Evolutionary conservation across 1,284 basidiomycete species (phyloP), one percentile per base, ranked within the genome.

Genomic region (Omphalotus olearius): DNA sequence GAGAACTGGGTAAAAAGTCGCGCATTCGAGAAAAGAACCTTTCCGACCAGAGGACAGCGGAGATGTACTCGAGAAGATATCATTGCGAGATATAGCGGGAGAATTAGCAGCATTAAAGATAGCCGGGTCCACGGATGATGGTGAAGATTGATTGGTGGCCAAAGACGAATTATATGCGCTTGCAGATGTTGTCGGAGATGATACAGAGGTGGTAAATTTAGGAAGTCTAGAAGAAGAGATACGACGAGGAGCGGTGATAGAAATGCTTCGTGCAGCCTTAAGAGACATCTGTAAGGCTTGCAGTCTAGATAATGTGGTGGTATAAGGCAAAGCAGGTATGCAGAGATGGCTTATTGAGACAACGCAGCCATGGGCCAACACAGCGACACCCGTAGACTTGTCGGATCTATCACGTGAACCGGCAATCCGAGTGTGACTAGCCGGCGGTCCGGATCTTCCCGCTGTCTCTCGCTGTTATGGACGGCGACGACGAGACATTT

Each of bases 401-500:
- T 33, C 30, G 30, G 9, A 33, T 33, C 30, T 33, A 33, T 33
- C 30, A 33, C 30, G 30, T 33, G 30, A 33, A 13, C 30, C 30
- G 30, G 30, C 9, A 33, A 4, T 33, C 9, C 30, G 23, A 23
- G 23, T 7, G 4, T 9, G 30, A 13, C 9, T 33, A 9, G 30
- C 30, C 30, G 7, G 13, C 23, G 30, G 30, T 2, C 30, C 30
- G 7, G 13, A 10, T 10, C 30, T 5, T 28, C 3, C 13, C 4
- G 9, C 13, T 33, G 30, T 33, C 30, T 13, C 9, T 3, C 30
- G 26, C 26, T 28, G 26, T 10, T 4, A 33, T 33, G 30, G 9
- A 33, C 30, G 9, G 30, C 50, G 71, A 74, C 61, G 68, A 75
- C 46, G 81, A 85, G 62, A 73, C 78, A 0, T 87, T 87, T 62